A percentile compares a stretch with the other conserved stretches of the same genome.
These are phyloP conservation scores for Verticillium zaregamsianum DNA, from an alignment of 2,329 filamentous ascomycete species.

Conservation along the genomic window DNA sequence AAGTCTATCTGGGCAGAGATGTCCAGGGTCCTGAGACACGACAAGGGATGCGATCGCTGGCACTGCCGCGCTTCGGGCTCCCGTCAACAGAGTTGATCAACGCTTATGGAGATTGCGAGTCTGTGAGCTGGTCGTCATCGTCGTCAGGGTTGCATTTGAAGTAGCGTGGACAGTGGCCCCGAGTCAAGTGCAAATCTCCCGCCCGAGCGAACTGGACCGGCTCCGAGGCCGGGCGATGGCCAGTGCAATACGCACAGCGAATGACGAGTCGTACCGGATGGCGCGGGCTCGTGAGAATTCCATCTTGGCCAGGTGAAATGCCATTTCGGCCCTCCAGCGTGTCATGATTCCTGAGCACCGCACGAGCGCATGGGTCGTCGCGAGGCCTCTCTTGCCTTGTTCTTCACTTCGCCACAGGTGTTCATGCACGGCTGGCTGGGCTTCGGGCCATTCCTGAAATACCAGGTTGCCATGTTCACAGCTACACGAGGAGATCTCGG, in stretches of 20 bases:
- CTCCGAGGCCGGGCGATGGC: background rate
- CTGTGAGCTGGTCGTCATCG: background rate
- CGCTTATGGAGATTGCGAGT: background rate
- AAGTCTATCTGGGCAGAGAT: background rate
- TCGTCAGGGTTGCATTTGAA: background rate
- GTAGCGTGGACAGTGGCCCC: background rate
- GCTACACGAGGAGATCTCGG: background rate
- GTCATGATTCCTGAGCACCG: background rate
- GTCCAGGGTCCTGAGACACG: background rate
- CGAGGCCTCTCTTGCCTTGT: background rate
- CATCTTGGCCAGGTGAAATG: background rate
- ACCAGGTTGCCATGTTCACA: background rate
- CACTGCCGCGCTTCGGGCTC: background rate
- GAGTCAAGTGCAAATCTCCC: background rate
- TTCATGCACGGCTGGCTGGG: background rate
- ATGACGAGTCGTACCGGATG: background rate
- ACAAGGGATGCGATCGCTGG: background rate
- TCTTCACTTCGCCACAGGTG: background rate
- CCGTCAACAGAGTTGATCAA: background rate
- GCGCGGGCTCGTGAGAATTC: background rate
- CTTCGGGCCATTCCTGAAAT: background rate
- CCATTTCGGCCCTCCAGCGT: background rate
- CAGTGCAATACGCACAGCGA: background rate
- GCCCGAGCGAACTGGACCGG: background rate
- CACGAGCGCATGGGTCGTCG: background rate